A percentile compares a stretch with the other conserved stretches of the same genome.
Evolutionary conservation across 495 filamentous ascomycete species (phyloP).

Genomic region (Bacidia rubella): DNA sequence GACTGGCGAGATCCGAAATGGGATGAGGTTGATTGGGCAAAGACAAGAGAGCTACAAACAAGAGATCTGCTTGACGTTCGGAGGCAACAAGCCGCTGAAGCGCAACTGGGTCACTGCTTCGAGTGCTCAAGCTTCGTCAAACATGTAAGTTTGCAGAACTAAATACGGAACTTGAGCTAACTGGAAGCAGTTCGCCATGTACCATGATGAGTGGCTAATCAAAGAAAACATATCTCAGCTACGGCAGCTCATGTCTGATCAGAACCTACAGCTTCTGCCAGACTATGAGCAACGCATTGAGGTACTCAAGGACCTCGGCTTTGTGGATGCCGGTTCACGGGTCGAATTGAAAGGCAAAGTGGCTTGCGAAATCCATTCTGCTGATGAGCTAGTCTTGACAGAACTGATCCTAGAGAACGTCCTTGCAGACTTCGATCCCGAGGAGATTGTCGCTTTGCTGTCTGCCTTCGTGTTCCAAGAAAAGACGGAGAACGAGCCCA

Average conservation of each 20-base stretch:
- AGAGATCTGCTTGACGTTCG: slow-evolving; percentile 61
- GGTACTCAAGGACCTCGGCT: slow-evolving; percentile 78
- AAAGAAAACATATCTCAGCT: slow-evolving; percentile 79
- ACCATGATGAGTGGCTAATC: slow-evolving; percentile 87
- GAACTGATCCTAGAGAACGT: slow-evolving; percentile 95
- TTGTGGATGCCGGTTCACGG: slow-evolving; percentile 69
- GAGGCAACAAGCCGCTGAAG: slow-evolving; percentile 41
- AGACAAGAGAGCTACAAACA: slow-evolving; percentile 63
- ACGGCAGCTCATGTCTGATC: slow-evolving; percentile 80
- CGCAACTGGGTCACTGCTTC: slow-evolving; percentile 43
- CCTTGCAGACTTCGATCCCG: slow-evolving; percentile 85
- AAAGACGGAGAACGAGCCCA: slow-evolving; percentile 76
- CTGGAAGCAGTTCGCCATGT: slow-evolving; percentile 59
- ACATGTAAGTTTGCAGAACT: slow-evolving; percentile 47
- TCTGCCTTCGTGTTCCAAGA: slow-evolving; percentile 98
- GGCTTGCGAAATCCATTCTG: slow-evolving; percentile 95
- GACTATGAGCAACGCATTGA: slow-evolving; percentile 93
- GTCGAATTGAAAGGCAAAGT: slow-evolving; percentile 97
- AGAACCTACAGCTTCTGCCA: slow-evolving; percentile 91
- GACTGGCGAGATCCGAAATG: slow-evolving; percentile 62
- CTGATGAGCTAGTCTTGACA: slow-evolving; percentile 92
- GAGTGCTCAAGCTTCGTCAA: slow-evolving; percentile 65
- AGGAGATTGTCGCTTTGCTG: slow-evolving; percentile 89
- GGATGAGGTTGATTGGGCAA: slow-evolving; percentile 74
- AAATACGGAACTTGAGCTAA: slow-evolving; percentile 15